phyloP scores from a whole-genome alignment of 352 stramenopile species.

The Phytopythium kandeliae region DNA sequence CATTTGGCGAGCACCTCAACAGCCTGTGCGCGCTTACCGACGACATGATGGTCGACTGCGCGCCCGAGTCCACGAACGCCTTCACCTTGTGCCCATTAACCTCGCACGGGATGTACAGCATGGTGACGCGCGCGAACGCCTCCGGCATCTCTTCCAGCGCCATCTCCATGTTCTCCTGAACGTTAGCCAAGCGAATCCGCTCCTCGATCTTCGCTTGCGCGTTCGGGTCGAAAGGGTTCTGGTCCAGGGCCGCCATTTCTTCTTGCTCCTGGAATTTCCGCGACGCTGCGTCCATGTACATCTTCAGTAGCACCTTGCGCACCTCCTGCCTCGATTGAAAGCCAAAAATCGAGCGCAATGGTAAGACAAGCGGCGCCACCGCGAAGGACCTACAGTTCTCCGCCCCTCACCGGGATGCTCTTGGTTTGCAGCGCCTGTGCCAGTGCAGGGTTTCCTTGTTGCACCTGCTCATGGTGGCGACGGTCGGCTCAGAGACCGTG shows the following conservation, averaged over 20 bases:
- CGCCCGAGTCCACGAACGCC: slow-evolving; percentile 89
- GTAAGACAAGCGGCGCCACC: not conserved
- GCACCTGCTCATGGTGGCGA: slow-evolving; percentile 29
- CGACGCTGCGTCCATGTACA: slow-evolving; percentile 80
- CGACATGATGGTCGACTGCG: slow-evolving; percentile 92
- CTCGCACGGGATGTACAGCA: slow-evolving; percentile 87
- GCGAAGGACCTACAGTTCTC: too few species aligned
- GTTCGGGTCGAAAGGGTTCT: slow-evolving; percentile 70
- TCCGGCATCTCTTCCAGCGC: slow-evolving; percentile 87
- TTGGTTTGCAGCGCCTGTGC: slow-evolving; percentile 59
- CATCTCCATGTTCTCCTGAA: slow-evolving; percentile 89
- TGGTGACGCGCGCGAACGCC: slow-evolving; percentile 78
- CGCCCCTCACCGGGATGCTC: slow-evolving; percentile 44
- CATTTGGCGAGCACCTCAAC: not conserved
- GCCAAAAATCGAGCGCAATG: too few species aligned
- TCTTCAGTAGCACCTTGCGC: slow-evolving; percentile 77
- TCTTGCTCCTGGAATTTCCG: slow-evolving; percentile 77
- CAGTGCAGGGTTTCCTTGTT: slow-evolving; percentile 58
- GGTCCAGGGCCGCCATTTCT: slow-evolving; percentile 56
- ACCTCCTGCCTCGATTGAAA: slow-evolving; percentile 45
- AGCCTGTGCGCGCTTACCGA: slow-evolving; percentile 22
- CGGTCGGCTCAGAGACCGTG: not conserved
- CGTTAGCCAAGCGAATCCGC: slow-evolving; percentile 76
- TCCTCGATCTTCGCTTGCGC: slow-evolving; percentile 82
- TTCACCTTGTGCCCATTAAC: slow-evolving; percentile 83